phyloP scores from a whole-genome alignment of 2,329 filamentous ascomycete species.

The Apiospora arundinis region DNA sequence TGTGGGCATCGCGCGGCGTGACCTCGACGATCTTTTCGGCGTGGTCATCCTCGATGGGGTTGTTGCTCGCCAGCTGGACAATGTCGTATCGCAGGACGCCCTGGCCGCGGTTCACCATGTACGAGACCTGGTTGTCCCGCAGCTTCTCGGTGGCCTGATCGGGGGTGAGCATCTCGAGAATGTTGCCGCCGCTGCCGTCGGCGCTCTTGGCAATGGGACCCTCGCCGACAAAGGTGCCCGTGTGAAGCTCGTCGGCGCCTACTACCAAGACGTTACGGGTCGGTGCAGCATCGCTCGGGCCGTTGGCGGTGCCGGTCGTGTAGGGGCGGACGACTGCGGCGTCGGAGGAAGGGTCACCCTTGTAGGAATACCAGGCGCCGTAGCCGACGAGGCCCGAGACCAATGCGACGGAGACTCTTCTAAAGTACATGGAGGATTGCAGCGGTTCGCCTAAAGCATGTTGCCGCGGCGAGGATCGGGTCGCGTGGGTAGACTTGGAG shows the following conservation, averaged over 20 bases:
- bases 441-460: slow-evolving; percentile 55
- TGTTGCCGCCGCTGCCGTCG: slow-evolving; percentile 81
- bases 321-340: slow-evolving; percentile 45
- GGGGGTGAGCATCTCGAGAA: slow-evolving; percentile 94
- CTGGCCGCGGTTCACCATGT: slow-evolving; percentile 84
- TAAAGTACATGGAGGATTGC: slow-evolving; percentile 77
- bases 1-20: slow-evolving; percentile 59
- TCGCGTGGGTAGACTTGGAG: slow-evolving; percentile 36
- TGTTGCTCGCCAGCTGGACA: slow-evolving; percentile 93
- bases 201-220: slow-evolving; percentile 88
- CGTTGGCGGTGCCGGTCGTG: slow-evolving; percentile 48
- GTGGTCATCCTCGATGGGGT: slow-evolving; percentile 98
- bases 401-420: slow-evolving; percentile 70
- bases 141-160: slow-evolving; percentile 93
- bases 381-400: slow-evolving; percentile 76
- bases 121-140: slow-evolving; percentile 89
- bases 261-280: slow-evolving; percentile 81
- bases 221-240: slow-evolving; percentile 83
- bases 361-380: slow-evolving; percentile 78
- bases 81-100: slow-evolving; percentile 95
- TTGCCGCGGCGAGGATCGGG: slow-evolving; percentile 40
- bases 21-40: slow-evolving; percentile 97
- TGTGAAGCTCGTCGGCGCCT: slow-evolving; percentile 88
- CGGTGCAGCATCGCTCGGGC: slow-evolving; percentile 48
- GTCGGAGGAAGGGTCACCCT: slow-evolving; percentile 47